Evolutionary conservation across 805 yeast genomes (phyloP), one percentile per base, ranked within the genome.

Genomic region (Barnettozyma wickerhamii): DNA sequence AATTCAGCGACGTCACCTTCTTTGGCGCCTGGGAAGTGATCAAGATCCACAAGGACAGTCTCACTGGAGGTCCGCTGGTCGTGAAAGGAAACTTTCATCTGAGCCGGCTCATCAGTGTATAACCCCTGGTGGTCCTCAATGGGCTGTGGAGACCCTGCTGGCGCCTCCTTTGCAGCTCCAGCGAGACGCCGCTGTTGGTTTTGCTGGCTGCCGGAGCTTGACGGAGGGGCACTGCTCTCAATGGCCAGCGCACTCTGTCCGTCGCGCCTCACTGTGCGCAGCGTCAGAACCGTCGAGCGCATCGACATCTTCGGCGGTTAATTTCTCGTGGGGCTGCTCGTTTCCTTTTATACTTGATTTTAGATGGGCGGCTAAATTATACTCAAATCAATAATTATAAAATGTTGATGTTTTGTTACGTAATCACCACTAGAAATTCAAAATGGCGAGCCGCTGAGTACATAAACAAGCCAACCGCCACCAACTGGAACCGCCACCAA

Each of bases 1-100:
- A 84, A 52, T 58, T 87, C 95, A 18, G 87, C 90, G 7, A 86
- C 62, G 53, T 84, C 86, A 14, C 95, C 96, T n/a, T 71, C 78
- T 40, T 67, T 66, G 1, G 85, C 75, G 1, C 82, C 84, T 0
- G 86, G 83, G 0, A 86, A 48, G 4, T 76, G 63, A 0, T 66
- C 53, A 15, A 79, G 60, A 53, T 87, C 90, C 2, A 89, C 53
- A 34, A 83, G 58, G 3, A 89, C 84, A 28, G 75, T 77, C 28
- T 79, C 80, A 2, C 65, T 32, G 1, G 80, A 75, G 1, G 73
- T 66, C 19, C 86, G 63, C 4, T 74, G 50, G 47, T 89, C 96
- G 55, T 90, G 97, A 50, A 85, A 65, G 1, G 56, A 46, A 0
- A 56, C 50, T 0, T 41, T 42, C 15, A 56, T 40, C 6, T 21